Conservation (phyloP, 2,329 filamentous ascomycete species). For the Fusarium nurragi region DNA sequence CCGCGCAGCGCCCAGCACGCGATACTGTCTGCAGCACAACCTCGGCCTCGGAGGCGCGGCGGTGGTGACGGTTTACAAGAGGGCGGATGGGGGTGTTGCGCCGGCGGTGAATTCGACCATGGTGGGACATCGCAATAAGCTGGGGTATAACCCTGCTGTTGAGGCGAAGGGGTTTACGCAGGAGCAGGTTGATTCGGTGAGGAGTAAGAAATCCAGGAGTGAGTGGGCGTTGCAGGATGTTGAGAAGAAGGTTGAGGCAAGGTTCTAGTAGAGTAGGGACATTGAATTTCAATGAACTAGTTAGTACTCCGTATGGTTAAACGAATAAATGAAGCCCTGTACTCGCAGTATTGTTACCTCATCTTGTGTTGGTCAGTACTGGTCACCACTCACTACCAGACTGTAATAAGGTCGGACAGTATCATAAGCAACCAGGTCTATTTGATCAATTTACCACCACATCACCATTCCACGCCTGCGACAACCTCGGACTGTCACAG, state of each 20-base stretch:
- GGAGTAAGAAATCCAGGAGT: slow-evolving; percentile 71
- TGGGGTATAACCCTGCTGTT: slow-evolving; percentile 93
- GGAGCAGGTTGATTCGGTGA: slow-evolving; percentile 75
- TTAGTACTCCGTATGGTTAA: too few relatives aligned
- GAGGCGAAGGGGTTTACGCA: slow-evolving; percentile 89
- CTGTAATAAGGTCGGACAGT: too few relatives aligned
- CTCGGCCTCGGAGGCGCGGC: slow-evolving; percentile 90
- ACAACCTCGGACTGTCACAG: background rate
- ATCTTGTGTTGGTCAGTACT: too few relatives aligned
- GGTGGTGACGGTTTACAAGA: slow-evolving; percentile 88
- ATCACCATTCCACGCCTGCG: background rate
- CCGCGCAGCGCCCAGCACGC: slow-evolving; percentile 72
- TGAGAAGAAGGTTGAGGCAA: slow-evolving; percentile 53
- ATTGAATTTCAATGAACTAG: background rate
- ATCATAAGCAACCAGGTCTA: too few relatives aligned
- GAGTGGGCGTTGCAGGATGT: slow-evolving; percentile 82
- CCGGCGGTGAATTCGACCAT: slow-evolving; percentile 67
- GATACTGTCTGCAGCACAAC: slow-evolving; percentile 87
- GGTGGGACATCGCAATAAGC: slow-evolving; percentile 71
- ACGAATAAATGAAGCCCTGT: too few relatives aligned
- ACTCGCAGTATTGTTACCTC: too few relatives aligned
- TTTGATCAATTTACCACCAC: too few relatives aligned
- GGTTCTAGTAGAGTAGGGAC: slow-evolving; percentile 41
- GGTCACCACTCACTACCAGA: too few relatives aligned
- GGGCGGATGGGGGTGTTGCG: slow-evolving; percentile 78